Evolutionary conservation across 495 filamentous ascomycete genomes (phyloP).

Genomic region (Lepraria neglecta): DNA sequence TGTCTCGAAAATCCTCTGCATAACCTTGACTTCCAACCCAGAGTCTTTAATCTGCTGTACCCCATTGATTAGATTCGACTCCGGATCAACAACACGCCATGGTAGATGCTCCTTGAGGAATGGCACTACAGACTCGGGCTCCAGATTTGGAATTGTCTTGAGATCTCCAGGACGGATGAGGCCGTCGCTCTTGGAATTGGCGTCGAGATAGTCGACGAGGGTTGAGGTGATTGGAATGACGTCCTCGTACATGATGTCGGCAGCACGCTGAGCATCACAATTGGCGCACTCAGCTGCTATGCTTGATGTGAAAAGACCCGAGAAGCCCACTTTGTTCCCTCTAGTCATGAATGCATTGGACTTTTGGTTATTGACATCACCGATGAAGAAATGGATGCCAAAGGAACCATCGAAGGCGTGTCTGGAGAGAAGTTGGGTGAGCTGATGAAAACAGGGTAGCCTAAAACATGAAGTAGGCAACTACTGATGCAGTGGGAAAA

Average conservation of each 20-base stretch:
- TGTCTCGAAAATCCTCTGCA: background rate
- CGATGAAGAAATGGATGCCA: background rate
- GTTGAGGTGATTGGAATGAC: background rate
- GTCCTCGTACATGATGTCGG: background rate
- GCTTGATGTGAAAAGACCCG: background rate
- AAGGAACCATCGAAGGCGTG: background rate
- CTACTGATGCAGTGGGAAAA: no score
- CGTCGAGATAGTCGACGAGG: background rate
- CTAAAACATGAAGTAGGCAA: no score
- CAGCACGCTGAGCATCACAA: background rate
- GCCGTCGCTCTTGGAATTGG: background rate
- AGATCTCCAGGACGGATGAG: background rate
- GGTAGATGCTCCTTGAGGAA: background rate
- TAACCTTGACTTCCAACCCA: background rate
- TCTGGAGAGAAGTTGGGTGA: background rate
- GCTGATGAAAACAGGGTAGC: no score
- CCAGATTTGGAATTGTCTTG: background rate
- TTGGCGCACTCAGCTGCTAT: background rate
- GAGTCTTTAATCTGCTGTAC: background rate
- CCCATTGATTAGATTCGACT: background rate
- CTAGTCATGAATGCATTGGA: background rate
- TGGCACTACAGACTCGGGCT: background rate
- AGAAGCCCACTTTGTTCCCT: background rate
- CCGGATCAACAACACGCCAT: background rate
- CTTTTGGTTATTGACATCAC: background rate